Base-by-base conservation (phyloP, 1,284 basidiomycete species). In the Stygiomarasmius scandens region DNA sequence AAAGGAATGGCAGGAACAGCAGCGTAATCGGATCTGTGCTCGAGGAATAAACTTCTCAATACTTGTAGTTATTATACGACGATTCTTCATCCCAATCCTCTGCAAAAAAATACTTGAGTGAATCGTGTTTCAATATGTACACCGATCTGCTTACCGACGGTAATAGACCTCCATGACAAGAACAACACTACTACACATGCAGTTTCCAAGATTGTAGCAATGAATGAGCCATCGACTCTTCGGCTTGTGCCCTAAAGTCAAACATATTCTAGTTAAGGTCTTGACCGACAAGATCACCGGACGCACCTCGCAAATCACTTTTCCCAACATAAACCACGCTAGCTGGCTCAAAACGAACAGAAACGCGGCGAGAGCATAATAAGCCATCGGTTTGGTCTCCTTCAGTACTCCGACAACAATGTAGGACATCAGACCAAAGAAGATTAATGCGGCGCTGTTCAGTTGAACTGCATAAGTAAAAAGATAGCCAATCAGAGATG, bases 131-230 rank as follows among this genome's bases (percentile, higher is more conserved):
- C n/a, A n/a, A n/a, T n/a, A n/a, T n/a, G n/a, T n/a, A n/a, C n/a
- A n/a, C n/a, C n/a, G n/a, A n/a, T n/a, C n/a, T n/a, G n/a, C 86
- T 63, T 59, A 93, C 90, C 86, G 83, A 93, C 91, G 16, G 90
- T 93, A 63, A 93, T 93, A 67, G 86, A 86, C 69, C 78, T 81
- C 93, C 93, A 95, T 24, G 84, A 92, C 12, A 89, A 68, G 70
- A 85, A 93, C n/a, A 95, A 63, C 11, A 84, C 75, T 16, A 77
- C 81, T 0, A 95, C 83, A 0, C 89, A 72, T 0, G 82, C 85
- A 0, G 90, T 90, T 68, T 92, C 90, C 36, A 92, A 75, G 9
- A 91, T 56, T 0, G 92, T 93, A 0, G 90, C 87, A 6, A 95
- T 71, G 70, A 95, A 94, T 1, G 89, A 86, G 8, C 89, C 90